These are phyloP conservation scores for Euphorbia celastroides DNA, from an alignment of 441 rosid species.

Conservation along the genomic window DNA sequence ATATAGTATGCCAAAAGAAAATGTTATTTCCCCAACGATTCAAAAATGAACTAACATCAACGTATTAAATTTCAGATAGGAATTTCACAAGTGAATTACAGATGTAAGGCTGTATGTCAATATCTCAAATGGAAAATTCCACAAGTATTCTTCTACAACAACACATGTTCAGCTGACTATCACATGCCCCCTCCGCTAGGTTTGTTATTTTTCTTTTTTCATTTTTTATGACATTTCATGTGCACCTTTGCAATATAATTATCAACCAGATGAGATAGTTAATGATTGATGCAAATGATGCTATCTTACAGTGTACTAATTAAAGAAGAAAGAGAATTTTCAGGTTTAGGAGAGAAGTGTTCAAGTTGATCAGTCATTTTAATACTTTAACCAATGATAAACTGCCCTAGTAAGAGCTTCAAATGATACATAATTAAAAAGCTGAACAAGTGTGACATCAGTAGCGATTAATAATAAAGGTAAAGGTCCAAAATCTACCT, in stretches of 20 bases:
- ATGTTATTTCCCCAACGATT: background rate
- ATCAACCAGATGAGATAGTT: background rate
- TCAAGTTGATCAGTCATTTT: background rate
- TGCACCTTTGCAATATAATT: background rate
- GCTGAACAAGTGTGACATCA: too few relatives aligned
- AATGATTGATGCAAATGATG: background rate
- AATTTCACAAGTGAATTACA: too few relatives aligned
- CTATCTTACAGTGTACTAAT: background rate
- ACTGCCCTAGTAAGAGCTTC: background rate
- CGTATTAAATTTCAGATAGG: background rate
- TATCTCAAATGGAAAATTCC: background rate
- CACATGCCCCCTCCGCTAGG: background rate
- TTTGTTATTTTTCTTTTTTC: too few relatives aligned
- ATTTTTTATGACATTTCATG: background rate
- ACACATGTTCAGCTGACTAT: background rate
- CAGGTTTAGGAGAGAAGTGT: background rate
- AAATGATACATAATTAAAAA: too few relatives aligned
- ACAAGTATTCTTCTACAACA: background rate
- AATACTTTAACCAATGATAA: background rate
- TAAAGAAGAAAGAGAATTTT: too few relatives aligned
- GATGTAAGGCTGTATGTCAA: background rate
- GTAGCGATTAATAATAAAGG: background rate
- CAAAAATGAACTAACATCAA: background rate
- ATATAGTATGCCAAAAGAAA: background rate
- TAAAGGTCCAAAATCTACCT: slow-evolving; percentile 27